phyloP scores from a whole-genome alignment of 306 rosid species.

The peach (Prunus persica) region DNA sequence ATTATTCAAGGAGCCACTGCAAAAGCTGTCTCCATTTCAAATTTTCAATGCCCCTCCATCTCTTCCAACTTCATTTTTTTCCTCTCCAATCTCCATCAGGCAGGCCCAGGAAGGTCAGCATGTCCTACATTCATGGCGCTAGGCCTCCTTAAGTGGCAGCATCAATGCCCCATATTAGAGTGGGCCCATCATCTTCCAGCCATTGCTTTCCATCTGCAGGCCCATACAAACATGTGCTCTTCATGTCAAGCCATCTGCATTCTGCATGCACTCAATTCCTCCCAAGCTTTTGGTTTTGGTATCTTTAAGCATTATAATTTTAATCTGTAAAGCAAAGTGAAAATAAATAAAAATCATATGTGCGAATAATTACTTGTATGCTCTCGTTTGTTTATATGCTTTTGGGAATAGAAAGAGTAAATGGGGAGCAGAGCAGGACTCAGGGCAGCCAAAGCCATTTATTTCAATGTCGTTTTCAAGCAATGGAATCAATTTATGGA shows the following conservation, averaged over 20 bases:
- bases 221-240: conserved; percentile 19
- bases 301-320: not conserved
- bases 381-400: no score
- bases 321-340: not conserved
- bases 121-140: conserved; percentile 32
- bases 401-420: no score
- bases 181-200: conserved; percentile 1
- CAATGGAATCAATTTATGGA: not conserved
- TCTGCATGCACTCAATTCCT: not conserved
- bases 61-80: not conserved
- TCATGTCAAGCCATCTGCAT: not conserved
- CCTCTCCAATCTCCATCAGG: not conserved
- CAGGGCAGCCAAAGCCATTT: not conserved
- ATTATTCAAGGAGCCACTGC: not conserved
- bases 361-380: no score
- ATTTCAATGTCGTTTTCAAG: not conserved
- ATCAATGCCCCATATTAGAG: conserved; percentile 20
- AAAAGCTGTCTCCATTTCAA: not conserved
- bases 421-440: not conserved
- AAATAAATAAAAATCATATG: no score
- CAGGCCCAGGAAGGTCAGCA: not conserved
- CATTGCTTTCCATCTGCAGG: conserved; percentile 9
- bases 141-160: conserved; percentile 28
- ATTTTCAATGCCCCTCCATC: not conserved
- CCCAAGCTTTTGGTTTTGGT: not conserved